These are phyloP conservation scores for Yamadazyma pseudoaaseri DNA, from an alignment of 1,139 yeast genomes.

Conservation along the genomic window DNA sequence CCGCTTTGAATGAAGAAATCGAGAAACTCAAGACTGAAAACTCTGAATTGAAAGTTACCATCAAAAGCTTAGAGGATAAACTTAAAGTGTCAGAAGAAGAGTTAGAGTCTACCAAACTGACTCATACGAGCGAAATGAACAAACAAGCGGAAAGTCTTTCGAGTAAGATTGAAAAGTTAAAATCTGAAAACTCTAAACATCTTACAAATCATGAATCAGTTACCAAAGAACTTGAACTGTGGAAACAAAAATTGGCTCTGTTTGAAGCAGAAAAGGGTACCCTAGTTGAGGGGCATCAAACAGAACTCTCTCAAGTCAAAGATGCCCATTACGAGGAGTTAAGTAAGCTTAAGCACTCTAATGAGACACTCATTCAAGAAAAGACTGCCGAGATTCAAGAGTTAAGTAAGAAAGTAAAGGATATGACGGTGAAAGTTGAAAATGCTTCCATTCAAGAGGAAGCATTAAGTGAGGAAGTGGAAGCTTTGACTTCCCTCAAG, in stretches of 20 bases:
- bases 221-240: conserved; percentile 17
- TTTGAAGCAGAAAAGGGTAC: neutral
- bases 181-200: neutral
- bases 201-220: neutral
- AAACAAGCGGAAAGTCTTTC: neutral
- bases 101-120: neutral
- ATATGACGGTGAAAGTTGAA: neutral
- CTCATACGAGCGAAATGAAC: neutral
- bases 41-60: neutral
- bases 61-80: conserved; percentile 8
- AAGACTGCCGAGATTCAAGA: conserved; percentile 19
- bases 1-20: conserved; percentile 2
- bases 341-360: neutral
- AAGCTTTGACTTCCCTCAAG: neutral
- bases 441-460: conserved; percentile 3
- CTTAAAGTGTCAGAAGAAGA: conserved; percentile 6
- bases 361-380: neutral
- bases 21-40: conserved; percentile 1
- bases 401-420: conserved; percentile 15
- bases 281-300: neutral
- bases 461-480: conserved; percentile 3
- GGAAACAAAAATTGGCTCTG: conserved; percentile 18
- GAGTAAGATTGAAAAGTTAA: neutral
- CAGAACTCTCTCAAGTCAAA: neutral
- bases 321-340: neutral